Evolutionary conservation across 129 eudicot genomes (phyloP).

Genomic region (Cynara cardunculus): DNA sequence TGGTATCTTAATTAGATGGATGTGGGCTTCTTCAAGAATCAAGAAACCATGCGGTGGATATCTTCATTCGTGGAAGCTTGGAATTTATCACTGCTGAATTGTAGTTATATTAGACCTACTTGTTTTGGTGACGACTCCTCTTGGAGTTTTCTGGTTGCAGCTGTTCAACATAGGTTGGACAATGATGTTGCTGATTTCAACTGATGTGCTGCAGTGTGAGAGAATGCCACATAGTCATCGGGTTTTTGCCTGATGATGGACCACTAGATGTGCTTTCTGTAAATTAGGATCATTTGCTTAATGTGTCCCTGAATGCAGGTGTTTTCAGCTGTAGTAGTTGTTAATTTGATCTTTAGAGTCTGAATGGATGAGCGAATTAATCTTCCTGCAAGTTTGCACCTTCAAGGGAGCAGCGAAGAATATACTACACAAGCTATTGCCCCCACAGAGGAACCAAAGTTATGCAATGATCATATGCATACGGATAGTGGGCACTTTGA

Average conservation of each 20-base stretch:
- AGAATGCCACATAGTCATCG: constrained; percentile 55
- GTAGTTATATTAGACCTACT: constrained; percentile 37
- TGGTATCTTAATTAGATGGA: constrained; percentile 55
- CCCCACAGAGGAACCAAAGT: constrained; percentile 19
- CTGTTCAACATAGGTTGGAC: constrained; percentile 63
- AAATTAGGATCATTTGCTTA: constrained; percentile 45
- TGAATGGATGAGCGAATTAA: constrained; percentile 39
- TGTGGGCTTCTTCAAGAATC: constrained; percentile 48
- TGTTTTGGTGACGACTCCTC: constrained; percentile 44
- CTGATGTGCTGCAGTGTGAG: constrained; percentile 62
- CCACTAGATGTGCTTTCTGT: constrained; percentile 34
- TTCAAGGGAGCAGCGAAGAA: constrained; percentile 24
- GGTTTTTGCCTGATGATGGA: constrained; percentile 44
- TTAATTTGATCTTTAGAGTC: constrained; percentile 23
- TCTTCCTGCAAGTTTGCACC: constrained; percentile 15
- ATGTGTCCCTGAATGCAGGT: constrained; percentile 67
- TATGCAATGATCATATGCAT: constrained; percentile 17
- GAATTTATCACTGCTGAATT: constrained; percentile 54
- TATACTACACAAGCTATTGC: constrained; percentile 1
- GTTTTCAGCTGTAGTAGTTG: constrained; percentile 33
- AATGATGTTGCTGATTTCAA: constrained; percentile 75
- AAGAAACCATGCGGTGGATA: constrained; percentile 41
- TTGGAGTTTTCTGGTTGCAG: constrained; percentile 58
- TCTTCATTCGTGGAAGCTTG: constrained; percentile 49
- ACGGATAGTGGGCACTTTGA: constrained; percentile 17